phyloP scores from a whole-genome alignment of 164 flowering plant species.

The Amborella trichopoda region DNA sequence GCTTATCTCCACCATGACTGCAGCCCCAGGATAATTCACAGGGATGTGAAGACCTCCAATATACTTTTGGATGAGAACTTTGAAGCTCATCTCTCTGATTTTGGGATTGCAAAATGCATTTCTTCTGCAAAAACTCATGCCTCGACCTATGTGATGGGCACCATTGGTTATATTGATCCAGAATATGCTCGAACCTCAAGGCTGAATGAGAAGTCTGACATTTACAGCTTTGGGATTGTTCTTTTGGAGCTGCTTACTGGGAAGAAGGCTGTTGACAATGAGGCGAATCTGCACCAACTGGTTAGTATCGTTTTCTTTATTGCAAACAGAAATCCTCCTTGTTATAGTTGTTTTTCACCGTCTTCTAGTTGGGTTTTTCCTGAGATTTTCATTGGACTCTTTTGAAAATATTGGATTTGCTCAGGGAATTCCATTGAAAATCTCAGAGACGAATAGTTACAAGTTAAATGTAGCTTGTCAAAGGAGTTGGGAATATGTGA shows the following conservation, averaged over 20 bases:
- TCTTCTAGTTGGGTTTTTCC: no score
- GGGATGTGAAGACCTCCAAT: constrained; percentile 88
- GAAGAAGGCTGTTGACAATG: constrained; percentile 83
- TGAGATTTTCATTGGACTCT: no score
- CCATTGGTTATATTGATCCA: constrained; percentile 95
- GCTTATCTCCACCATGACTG: constrained; percentile 97
- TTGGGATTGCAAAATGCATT: constrained; percentile 80
- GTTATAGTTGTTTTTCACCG: no score
- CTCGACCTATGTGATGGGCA: constrained; percentile 81
- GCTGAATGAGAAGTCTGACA: constrained; percentile 82
- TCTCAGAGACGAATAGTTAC: no score
- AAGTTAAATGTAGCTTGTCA: no score
- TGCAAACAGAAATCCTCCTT: no score
- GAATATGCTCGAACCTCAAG: constrained; percentile 90
- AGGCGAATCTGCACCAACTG: constrained; percentile 81
- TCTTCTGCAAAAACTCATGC: constrained; percentile 66
- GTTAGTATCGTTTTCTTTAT: constrained; percentile 26
- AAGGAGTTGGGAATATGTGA: no score
- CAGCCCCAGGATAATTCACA: constrained; percentile 69
- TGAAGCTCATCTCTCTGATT: constrained; percentile 90
- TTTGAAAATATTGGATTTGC: no score
- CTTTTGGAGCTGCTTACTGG: constrained; percentile 91
- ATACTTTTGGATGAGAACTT: constrained; percentile 79
- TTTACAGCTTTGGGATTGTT: constrained; percentile 91
- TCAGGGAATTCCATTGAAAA: no score